Evolutionary conservation across 2,329 filamentous ascomycete species (phyloP).

Genomic region (Xylariaceae sp.): DNA sequence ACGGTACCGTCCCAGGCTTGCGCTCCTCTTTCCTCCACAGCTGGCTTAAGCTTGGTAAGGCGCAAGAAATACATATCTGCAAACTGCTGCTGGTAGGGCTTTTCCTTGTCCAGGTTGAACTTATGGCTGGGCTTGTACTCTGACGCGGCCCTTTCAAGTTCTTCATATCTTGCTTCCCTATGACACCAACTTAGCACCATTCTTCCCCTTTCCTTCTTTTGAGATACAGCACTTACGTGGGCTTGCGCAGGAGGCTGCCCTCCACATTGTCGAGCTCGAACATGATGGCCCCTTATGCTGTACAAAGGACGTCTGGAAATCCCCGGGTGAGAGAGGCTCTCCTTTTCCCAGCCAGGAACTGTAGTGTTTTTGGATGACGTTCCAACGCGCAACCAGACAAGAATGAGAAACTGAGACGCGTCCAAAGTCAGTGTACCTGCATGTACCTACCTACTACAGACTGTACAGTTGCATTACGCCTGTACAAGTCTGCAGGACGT

Average conservation of each 20-base stretch:
- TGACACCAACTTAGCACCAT: too few species aligned
- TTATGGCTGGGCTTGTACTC: constrained; percentile 70
- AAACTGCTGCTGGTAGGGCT: constrained; percentile 90
- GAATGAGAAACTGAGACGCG: too few species aligned
- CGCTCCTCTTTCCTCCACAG: constrained; percentile 67
- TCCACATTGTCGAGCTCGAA: constrained; percentile 39
- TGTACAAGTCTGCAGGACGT: too few species aligned
- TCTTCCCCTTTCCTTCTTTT: too few species aligned
- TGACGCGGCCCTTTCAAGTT: constrained; percentile 49
- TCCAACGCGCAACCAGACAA: too few species aligned
- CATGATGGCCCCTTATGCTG: constrained; percentile 34
- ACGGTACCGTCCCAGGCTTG: constrained; percentile 74
- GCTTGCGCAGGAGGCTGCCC: constrained; percentile 41
- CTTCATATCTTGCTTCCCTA: too few species aligned
- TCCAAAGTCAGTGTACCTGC: too few species aligned
- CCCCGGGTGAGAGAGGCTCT: too few species aligned
- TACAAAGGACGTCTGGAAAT: too few species aligned
- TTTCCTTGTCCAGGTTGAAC: constrained; percentile 64
- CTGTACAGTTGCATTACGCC: too few species aligned
- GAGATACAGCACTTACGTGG: constrained; percentile 48
- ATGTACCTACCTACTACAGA: too few species aligned
- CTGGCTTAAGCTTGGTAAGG: constrained; percentile 78
- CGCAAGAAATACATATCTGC: constrained; percentile 97
- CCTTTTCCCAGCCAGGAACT: constrained; percentile 2
- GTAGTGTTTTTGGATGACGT: too few species aligned